Evolutionary conservation across 2,329 filamentous ascomycete species (phyloP), one percentile per base, ranked within the genome.

Genomic region (Stachybotrys elegans): DNA sequence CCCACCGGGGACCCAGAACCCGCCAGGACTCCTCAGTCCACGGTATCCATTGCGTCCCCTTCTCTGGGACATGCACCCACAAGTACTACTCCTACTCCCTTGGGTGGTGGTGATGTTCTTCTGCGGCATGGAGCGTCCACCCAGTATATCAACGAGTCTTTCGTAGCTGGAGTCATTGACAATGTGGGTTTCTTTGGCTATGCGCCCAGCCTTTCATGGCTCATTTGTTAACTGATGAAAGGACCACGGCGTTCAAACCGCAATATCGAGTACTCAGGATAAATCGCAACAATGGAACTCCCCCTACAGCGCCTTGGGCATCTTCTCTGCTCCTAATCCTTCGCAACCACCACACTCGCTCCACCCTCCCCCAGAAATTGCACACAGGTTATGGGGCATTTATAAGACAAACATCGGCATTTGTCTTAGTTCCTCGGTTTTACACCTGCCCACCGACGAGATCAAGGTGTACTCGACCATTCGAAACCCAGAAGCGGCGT

Each of bases 91-190:
- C n/a, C n/a, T n/a, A n/a, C n/a, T n/a, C n/a, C n/a, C n/a, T n/a
- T n/a, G n/a, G n/a, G 45, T n/a, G 31, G 40, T 6, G 46, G 53
- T 12, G 57, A 60, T 25, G 49, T 61, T n/a, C 41, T 62, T 29
- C 40, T 61, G 12, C 46, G 55, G 13, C 57, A 56, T 29, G 58
- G 57, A 2, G 52, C 57, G 2, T 54, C 54, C 6, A 59, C 51
- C 29, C 57, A 59, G 43, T 62, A 61, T 23, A 58, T 61, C 32
- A 60, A 62, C 45, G 59, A 62, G 42, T 47, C 58, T n/a, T 45
- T 62, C 16, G 45, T 62, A 6, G 59, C 59, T n/a, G n/a, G n/a
- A n/a, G n/a, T n/a, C n/a, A n/a, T 45, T 42, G 42, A 46, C 6
- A 16, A 8, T 23, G n/a, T 17, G 4, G n/a, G n/a, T n/a, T n/a